phyloP scores from a whole-genome alignment of 352 stramenopile genomes.

The Globisporangium ultimum region DNA sequence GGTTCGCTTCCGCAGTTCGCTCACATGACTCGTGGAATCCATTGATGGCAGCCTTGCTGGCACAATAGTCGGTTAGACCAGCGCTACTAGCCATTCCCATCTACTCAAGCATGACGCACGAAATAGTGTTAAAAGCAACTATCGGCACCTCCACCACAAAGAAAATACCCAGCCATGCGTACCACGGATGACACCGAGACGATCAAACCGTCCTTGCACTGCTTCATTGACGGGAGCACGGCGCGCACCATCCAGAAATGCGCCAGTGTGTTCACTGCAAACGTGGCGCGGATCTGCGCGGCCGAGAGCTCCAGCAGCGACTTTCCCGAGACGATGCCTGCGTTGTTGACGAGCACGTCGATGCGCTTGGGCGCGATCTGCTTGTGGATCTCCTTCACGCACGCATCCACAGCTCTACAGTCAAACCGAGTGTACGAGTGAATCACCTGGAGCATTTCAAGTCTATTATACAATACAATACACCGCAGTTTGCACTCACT shows the following conservation, averaged over 20 bases:
- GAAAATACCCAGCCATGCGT: slow-evolving; percentile 1
- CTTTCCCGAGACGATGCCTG: slow-evolving; percentile 44
- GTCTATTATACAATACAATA: neutral
- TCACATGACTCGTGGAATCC: slow-evolving; percentile 69
- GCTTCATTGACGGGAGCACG: slow-evolving; percentile 64
- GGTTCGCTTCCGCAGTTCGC: neutral
- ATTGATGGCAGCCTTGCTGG: slow-evolving; percentile 69
- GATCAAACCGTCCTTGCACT: slow-evolving; percentile 35
- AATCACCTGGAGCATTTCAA: neutral
- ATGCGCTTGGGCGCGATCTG: slow-evolving; percentile 41
- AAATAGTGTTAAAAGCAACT: neutral
- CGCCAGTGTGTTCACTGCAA: slow-evolving; percentile 59
- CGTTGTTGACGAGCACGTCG: slow-evolving; percentile 60
- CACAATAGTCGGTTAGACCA: slow-evolving; percentile 69
- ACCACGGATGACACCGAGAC: slow-evolving; percentile 78
- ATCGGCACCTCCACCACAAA: neutral
- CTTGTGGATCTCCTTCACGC: slow-evolving; percentile 22
- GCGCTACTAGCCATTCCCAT: slow-evolving; percentile 71
- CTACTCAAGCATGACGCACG: slow-evolving; percentile 14
- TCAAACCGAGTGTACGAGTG: neutral
- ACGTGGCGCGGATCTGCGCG: slow-evolving; percentile 44
- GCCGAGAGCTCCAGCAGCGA: slow-evolving; percentile 36
- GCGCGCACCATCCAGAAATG: slow-evolving; percentile 75
- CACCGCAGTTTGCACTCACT: slow-evolving; percentile 21
- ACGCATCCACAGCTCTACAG: slow-evolving; percentile 30